Percentiles rank a stretch among this genome's conserved stretches.
These are phyloP conservation scores for Phytophthora multivora DNA, from an alignment of 352 stramenopile genomes.

Conservation along the genomic window DNA sequence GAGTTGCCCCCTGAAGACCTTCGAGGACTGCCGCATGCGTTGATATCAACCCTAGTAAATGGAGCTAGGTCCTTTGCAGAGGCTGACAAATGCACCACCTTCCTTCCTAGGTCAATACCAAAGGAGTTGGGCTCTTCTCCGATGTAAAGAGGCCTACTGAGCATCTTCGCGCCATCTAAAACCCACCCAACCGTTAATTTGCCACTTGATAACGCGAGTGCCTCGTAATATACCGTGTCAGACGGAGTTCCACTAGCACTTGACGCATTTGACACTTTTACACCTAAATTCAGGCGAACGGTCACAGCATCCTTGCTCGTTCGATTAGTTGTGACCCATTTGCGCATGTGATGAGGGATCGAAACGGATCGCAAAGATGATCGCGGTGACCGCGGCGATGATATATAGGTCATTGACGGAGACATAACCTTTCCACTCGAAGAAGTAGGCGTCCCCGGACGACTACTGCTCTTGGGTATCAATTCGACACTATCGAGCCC, in stretches of 20 bases:
- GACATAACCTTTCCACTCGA: constrained; percentile 12
- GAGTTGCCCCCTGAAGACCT: constrained; percentile 25
- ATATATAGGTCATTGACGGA: constrained; percentile 24
- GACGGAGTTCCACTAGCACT: neutral
- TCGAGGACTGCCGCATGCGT: constrained; percentile 42
- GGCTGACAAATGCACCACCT: constrained; percentile 36
- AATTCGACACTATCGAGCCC: constrained; percentile 47
- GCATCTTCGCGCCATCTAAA: constrained; percentile 14
- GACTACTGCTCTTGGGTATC: constrained; percentile 19
- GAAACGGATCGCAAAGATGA: constrained; percentile 25
- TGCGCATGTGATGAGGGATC: constrained; percentile 43
- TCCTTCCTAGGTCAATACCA: constrained; percentile 51
- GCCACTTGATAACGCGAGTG: constrained; percentile 48
- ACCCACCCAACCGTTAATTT: constrained; percentile 66
- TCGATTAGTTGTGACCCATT: constrained; percentile 66
- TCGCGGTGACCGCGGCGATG: constrained; percentile 46
- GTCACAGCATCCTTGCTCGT: constrained; percentile 44
- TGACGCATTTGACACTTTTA: constrained; percentile 7
- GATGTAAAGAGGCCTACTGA: constrained; percentile 33
- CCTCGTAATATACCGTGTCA: constrained; percentile 55
- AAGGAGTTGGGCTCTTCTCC: constrained; percentile 47
- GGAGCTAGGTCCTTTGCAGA: constrained; percentile 14
- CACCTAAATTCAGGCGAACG: constrained; percentile 41
- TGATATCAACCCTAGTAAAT: constrained; percentile 25
- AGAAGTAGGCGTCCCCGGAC: constrained; percentile 30